These are phyloP conservation scores for Vigna hirtella DNA, from an alignment of 306 rosid species.

Conservation along the genomic window DNA sequence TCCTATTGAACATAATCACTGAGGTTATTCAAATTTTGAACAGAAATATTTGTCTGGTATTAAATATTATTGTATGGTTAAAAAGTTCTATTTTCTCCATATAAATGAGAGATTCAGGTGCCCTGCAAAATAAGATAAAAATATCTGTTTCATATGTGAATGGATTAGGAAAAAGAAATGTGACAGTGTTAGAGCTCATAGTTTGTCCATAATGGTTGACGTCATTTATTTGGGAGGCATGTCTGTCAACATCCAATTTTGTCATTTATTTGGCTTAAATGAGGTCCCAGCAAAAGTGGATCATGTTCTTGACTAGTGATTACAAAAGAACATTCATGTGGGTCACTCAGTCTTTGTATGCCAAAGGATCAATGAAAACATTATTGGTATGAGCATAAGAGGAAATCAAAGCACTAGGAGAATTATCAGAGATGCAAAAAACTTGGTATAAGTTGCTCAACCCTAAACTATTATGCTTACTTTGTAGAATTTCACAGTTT, in stretches of 20 bases:
- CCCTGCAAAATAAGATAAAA: neutral
- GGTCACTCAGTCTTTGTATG: neutral
- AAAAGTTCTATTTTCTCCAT: neutral
- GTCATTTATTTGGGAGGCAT: no score
- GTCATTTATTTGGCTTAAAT: slow-evolving; percentile 4
- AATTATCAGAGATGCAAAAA: neutral
- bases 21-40: neutral
- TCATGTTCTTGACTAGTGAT: slow-evolving; percentile 5
- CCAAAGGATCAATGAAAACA: neutral
- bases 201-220: neutral
- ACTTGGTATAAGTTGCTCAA: neutral
- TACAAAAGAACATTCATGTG: neutral
- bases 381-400: neutral
- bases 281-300: slow-evolving; percentile 1
- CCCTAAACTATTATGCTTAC: neutral
- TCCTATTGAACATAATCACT: neutral
- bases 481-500: neutral
- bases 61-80: neutral
- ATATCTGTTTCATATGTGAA: neutral
- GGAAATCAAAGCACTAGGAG: neutral
- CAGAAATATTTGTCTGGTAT: no score
- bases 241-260: neutral
- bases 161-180: neutral
- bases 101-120: neutral
- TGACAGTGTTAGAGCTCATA: neutral